Percentiles rank a stretch among this genome's conserved stretches.
Evolutionary conservation across 192 early-diverging fungal species (phyloP).

Genomic region (Geranomyces michiganensis): DNA sequence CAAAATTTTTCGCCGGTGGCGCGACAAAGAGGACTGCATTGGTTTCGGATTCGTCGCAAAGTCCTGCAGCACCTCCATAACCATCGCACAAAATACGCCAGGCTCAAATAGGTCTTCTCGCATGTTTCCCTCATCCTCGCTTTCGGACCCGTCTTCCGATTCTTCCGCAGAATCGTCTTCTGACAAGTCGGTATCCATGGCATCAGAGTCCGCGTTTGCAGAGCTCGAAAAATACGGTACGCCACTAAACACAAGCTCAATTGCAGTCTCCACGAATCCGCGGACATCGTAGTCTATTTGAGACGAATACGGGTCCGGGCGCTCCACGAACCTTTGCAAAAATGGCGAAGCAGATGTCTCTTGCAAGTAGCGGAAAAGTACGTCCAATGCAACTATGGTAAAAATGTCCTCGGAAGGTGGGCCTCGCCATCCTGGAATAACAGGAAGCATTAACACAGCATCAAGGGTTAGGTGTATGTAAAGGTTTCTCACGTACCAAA

Average conservation of each 20-base stretch:
- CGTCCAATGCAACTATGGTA: slow-evolving; percentile 64
- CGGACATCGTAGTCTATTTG: slow-evolving; percentile 62
- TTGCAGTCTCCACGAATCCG: slow-evolving; percentile 52
- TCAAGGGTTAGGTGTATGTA: slow-evolving; percentile 10
- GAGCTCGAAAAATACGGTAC: slow-evolving; percentile 46
- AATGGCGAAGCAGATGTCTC: slow-evolving; percentile 72
- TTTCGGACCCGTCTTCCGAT: slow-evolving; percentile 14
- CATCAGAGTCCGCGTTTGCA: slow-evolving; percentile 9
- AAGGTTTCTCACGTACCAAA: slow-evolving; percentile 41
- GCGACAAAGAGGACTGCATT: slow-evolving; percentile 34
- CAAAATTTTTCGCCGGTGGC: slow-evolving; percentile 53
- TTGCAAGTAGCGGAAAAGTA: slow-evolving; percentile 72
- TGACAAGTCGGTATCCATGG: slow-evolving; percentile 2
- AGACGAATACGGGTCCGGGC: slow-evolving; percentile 61
- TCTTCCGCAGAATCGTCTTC: slow-evolving; percentile 35
- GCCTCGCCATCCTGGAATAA: slow-evolving; percentile 64
- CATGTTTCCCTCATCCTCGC: not conserved
- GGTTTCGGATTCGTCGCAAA: slow-evolving; percentile 24
- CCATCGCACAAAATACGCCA: slow-evolving; percentile 47
- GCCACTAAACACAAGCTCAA: slow-evolving; percentile 69
- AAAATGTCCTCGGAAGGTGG: slow-evolving; percentile 66
- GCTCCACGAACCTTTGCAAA: slow-evolving; percentile 77
- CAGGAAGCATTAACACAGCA: slow-evolving; percentile 23
- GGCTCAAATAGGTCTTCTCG: slow-evolving; percentile 61
- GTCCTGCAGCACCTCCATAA: slow-evolving; percentile 36